These are phyloP conservation scores for Apophysomyces variabilis DNA, from an alignment of 371 early-diverging fungal genomes.

Conservation along the genomic window DNA sequence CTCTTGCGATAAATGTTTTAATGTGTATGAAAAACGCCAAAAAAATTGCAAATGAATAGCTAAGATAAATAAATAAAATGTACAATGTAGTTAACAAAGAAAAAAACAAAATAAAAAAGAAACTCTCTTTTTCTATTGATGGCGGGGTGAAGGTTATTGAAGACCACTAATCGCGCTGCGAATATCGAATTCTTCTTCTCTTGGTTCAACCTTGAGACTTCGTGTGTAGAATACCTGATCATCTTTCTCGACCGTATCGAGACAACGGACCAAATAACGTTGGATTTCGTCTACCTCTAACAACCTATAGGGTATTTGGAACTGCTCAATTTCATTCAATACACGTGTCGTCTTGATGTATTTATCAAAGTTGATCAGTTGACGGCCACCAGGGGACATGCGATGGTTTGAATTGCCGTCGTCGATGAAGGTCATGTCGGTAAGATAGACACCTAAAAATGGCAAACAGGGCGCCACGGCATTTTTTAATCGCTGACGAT, in stretches of 20 bases:
- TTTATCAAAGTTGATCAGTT: conserved; percentile 86
- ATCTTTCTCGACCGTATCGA: conserved; percentile 44
- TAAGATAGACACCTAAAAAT: conserved; percentile 85
- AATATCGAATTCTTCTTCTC: conserved; percentile 38
- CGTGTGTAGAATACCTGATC: conserved; percentile 46
- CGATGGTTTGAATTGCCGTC: conserved; percentile 51
- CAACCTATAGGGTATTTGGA: conserved; percentile 75
- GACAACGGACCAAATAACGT: conserved; percentile 32
- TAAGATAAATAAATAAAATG: conserved; percentile 4
- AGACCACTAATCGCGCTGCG: neutral
- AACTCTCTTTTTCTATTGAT: neutral
- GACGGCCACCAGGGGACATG: conserved; percentile 34
- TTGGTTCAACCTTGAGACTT: conserved; percentile 48
- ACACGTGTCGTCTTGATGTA: conserved; percentile 66
- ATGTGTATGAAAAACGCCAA: neutral
- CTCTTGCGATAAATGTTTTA: neutral
- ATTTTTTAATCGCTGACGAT: conserved; percentile 67
- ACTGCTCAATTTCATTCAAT: conserved; percentile 78
- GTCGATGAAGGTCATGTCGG: conserved; percentile 86
- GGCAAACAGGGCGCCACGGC: conserved; percentile 78
- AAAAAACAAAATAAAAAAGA: neutral
- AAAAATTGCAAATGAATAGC: too few species aligned
- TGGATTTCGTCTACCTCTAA: conserved; percentile 63
- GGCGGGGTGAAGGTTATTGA: neutral
- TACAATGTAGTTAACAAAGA: conserved; percentile 11